Percentiles rank a stretch among this genome's conserved stretches.
Evolutionary conservation across 1,139 yeast genomes (phyloP).

Genomic region (Hyphopichia fennica): DNA sequence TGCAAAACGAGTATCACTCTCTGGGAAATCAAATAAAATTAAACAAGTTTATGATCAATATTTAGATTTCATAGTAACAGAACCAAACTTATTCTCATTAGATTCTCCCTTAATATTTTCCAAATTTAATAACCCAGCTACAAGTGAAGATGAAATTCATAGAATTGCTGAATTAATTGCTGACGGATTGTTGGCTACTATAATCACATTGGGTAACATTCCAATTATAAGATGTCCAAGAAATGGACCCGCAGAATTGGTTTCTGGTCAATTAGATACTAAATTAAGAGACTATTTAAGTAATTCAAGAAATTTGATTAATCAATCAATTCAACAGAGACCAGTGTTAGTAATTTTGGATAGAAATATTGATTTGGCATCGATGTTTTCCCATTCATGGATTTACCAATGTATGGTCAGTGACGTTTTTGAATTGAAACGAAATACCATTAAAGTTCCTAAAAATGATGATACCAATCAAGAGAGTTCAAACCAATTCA

Average conservation of each 20-base stretch:
- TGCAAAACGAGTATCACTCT: conserved; percentile 76
- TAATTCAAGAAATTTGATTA: conserved; percentile 50
- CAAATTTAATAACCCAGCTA: conserved; percentile 64
- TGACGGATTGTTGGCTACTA: conserved; percentile 74
- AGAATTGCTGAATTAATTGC: conserved; percentile 68
- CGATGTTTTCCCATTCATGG: conserved; percentile 98
- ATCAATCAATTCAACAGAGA: conserved; percentile 46
- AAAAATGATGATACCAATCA: conserved; percentile 31
- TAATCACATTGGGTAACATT: conserved; percentile 73
- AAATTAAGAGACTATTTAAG: conserved; percentile 81
- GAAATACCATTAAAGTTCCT: conserved; percentile 61
- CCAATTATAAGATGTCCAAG: conserved; percentile 91
- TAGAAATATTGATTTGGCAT: conserved; percentile 83
- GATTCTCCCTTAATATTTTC: conserved; percentile 69
- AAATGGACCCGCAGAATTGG: conserved; percentile 94
- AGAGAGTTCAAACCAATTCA: conserved; percentile 38
- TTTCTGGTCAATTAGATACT: conserved; percentile 82
- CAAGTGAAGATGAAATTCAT: conserved; percentile 76
- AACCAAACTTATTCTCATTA: conserved; percentile 83
- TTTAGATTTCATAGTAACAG: conserved; percentile 87
- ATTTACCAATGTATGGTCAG: conserved; percentile 95
- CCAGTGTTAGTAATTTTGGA: conserved; percentile 82
- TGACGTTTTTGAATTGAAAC: conserved; percentile 79
- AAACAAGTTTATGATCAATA: conserved; percentile 93
- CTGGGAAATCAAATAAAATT: conserved; percentile 68